A percentile compares a stretch with the other conserved stretches of the same genome.
phyloP scores from a whole-genome alignment of 164 flowering plant species.

The Nelumbo lutea region DNA sequence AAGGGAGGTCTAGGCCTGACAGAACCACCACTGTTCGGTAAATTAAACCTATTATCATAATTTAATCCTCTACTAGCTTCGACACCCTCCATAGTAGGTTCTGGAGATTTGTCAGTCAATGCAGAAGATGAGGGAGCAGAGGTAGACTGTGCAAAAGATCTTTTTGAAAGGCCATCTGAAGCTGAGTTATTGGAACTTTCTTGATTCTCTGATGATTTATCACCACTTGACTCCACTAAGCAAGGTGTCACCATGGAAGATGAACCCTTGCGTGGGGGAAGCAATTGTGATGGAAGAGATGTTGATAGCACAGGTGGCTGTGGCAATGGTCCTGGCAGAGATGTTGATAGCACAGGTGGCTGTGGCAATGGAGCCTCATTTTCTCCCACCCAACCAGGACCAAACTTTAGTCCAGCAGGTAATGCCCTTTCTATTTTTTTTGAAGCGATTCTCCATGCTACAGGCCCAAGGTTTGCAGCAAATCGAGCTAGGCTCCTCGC shows the following conservation, averaged over 20 bases:
- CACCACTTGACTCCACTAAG: constrained; percentile 16
- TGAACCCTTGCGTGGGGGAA: constrained; percentile 13
- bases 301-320: neutral
- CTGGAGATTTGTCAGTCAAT: constrained; percentile 13
- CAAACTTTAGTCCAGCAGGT: constrained; percentile 53
- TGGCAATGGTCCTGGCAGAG: constrained; percentile 2
- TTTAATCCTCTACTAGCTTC: constrained; percentile 21
- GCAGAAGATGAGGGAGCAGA: constrained; percentile 14
- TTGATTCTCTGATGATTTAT: constrained; percentile 18
- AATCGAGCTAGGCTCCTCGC: constrained; percentile 80
- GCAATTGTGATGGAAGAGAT: constrained; percentile 7
- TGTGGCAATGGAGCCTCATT: constrained; percentile 20
- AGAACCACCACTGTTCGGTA: constrained; percentile 10
- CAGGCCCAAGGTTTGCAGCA: constrained; percentile 82
- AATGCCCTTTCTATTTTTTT: constrained; percentile 52
- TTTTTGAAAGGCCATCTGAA: constrained; percentile 18
- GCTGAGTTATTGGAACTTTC: constrained; percentile 13
- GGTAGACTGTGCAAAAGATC: constrained; percentile 14
- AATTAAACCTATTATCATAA: constrained; percentile 21
- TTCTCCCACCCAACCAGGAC: constrained; percentile 70
- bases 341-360: constrained; percentile 1
- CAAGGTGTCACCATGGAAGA: constrained; percentile 8
- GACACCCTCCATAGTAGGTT: constrained; percentile 11
- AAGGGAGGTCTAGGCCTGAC: constrained; percentile 17
- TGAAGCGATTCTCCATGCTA: constrained; percentile 70